Percentiles rank a stretch among this genome's conserved stretches.
Conservation (phyloP, 345 rosid species). For the Sonneratia alba region DNA sequence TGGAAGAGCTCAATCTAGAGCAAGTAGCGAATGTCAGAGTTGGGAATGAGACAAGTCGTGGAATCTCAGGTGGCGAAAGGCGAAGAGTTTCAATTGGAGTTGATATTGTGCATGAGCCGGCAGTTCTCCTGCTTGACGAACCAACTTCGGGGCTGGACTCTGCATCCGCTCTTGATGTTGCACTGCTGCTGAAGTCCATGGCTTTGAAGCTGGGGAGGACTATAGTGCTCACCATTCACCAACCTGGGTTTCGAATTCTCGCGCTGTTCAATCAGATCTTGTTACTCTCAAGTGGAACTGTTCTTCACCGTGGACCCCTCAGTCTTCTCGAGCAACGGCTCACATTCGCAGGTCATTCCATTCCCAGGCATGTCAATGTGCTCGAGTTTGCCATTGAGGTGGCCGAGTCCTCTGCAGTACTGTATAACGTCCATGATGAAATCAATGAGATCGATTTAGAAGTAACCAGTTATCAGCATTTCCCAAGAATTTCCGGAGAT, state of each 20-base stretch:
- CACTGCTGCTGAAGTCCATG: constrained; percentile 60
- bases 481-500: constrained; percentile 1
- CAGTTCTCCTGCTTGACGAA: constrained; percentile 69
- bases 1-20: constrained; percentile 63
- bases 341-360: constrained; percentile 34
- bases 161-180: constrained; percentile 65
- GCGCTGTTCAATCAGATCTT: constrained; percentile 52
- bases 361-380: constrained; percentile 66
- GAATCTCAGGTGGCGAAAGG: constrained; percentile 85
- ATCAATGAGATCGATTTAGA: constrained; percentile 11
- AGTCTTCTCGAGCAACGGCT: constrained; percentile 47
- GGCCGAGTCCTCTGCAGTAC: constrained; percentile 25
- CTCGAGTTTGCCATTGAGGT: constrained; percentile 73
- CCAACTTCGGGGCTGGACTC: constrained; percentile 94
- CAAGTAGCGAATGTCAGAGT: constrained; percentile 49
- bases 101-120: constrained; percentile 81
- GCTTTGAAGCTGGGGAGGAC: constrained; percentile 59
- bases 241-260: constrained; percentile 82
- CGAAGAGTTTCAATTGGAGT: constrained; percentile 82
- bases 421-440: too few relatives aligned
- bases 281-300: constrained; percentile 56
- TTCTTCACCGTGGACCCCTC: constrained; percentile 49
- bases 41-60: constrained; percentile 37
- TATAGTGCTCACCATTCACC: constrained; percentile 69
- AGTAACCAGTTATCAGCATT: not conserved